Evolutionary conservation across 2,329 filamentous ascomycete genomes (phyloP), one percentile per base, ranked within the genome.

Genomic region (Nemania abortiva): DNA sequence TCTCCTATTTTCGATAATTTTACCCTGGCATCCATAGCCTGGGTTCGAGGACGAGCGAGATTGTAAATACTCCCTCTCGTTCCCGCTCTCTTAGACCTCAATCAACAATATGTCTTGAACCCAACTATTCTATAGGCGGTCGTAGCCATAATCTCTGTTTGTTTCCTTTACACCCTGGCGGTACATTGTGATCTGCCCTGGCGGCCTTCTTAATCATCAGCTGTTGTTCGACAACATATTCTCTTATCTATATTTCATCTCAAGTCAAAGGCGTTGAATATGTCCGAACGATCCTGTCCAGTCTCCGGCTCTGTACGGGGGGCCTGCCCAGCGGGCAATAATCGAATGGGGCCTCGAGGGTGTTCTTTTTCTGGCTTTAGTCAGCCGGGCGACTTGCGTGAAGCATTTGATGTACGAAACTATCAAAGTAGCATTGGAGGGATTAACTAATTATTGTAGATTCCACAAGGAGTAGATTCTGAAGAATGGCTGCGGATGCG

Each of bases 401-500:
- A 78, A 47, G 80, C 79, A n/a, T 77, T 77, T 37, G 70, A 74
- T 65, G 74, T 76, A 74, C 7, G 70, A 64, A 24, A 55, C 13
- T 10, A 20, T 4, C 24, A 18, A 34, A 15, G 24, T 9, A 13
- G 1, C 9, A 57, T 6, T 34, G 29, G n/a, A 47, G 24, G 13
- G 39, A 62, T n/a, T 24, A 29, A 64, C 69, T 73, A 70, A 74
- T 47, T 59, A 15, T 3, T 20, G 42, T 49, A 84, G 84, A 84
- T 86, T 37, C 83, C 84, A 0, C 76, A 78, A 34, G 84, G 82
- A 0, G 79, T 84, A 3, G 81, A 85, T 53, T 78, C 80, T 1
- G 81, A 82, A 37, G 82, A 85, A 55, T 86, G 83, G 82, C 77
- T 86, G 11, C 80, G 83, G 18, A 79, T 80, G 77, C 78, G 82